Percentiles rank a stretch among this genome's conserved stretches.
phyloP scores from a whole-genome alignment of 1,284 basidiomycete genomes.

The Acaromyces ingoldii region DNA sequence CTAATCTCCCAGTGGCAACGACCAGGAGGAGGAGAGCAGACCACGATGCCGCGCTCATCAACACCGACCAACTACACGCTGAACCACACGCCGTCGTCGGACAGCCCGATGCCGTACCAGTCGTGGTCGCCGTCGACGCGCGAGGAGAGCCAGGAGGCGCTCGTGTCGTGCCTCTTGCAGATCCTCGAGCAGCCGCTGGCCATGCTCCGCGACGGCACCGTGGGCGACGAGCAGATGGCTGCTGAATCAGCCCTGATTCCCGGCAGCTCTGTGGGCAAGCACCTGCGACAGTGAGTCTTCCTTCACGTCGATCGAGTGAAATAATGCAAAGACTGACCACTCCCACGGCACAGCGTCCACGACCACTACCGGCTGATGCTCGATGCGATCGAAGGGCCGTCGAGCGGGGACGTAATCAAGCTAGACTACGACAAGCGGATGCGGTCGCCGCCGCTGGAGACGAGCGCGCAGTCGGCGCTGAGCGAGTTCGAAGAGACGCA shows the following conservation, averaged over 20 bases:
- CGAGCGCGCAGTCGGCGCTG: constrained; percentile 18
- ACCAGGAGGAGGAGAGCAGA: too few species aligned
- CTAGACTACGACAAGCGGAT: constrained; percentile 39
- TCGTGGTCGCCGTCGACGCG: too few species aligned
- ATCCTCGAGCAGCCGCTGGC: constrained; percentile 34
- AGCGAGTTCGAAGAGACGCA: constrained; percentile 22
- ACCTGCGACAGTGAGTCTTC: constrained; percentile 31
- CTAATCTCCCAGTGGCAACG: too few species aligned
- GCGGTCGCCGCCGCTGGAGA: constrained; percentile 23
- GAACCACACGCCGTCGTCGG: too few species aligned
- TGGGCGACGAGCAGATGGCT: constrained; percentile 19
- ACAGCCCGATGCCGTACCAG: too few species aligned
- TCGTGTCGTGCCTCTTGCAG: constrained; percentile 31
- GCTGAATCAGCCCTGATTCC: constrained; percentile 25
- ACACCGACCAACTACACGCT: too few species aligned
- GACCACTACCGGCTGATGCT: constrained; percentile 35
- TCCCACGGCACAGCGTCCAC: constrained; percentile 14
- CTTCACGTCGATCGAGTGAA: background rate
- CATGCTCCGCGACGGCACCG: constrained; percentile 18
- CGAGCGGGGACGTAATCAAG: constrained; percentile 3
- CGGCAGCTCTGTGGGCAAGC: constrained; percentile 34
- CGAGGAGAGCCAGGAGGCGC: constrained; percentile 14
- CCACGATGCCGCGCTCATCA: too few species aligned
- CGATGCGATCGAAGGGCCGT: constrained; percentile 15
- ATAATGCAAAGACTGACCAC: background rate